Conservation (phyloP, 495 filamentous ascomycete genomes). For the Annulohypoxylon stygium region DNA sequence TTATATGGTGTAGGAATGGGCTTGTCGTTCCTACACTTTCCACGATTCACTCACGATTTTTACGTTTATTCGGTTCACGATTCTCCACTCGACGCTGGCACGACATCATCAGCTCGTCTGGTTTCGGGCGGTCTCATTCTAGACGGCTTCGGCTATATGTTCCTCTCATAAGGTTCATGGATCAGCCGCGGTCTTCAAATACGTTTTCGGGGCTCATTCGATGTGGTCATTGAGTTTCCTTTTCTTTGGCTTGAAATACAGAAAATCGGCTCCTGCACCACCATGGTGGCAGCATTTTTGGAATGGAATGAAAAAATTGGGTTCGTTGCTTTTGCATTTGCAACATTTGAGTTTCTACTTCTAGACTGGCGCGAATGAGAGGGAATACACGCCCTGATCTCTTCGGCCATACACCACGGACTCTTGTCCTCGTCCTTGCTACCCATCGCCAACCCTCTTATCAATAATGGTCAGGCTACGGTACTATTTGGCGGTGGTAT, state of each 20-base stretch:
- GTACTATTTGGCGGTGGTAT: background rate
- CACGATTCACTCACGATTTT: slow-evolving; percentile 41
- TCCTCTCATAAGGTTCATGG: slow-evolving; percentile 4
- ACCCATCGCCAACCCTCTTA: background rate
- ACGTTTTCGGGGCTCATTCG: slow-evolving; percentile 25
- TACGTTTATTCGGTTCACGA: slow-evolving; percentile 48
- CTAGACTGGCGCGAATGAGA: slow-evolving; percentile 1
- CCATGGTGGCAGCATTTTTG: slow-evolving; percentile 26
- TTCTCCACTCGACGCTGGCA: slow-evolving; percentile 27
- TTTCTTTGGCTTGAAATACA: slow-evolving; percentile 32
- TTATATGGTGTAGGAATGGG: background rate
- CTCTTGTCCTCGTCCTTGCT: slow-evolving; percentile 3
- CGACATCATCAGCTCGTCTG: slow-evolving; percentile 4
- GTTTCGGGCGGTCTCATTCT: slow-evolving; percentile 5
- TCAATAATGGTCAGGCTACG: background rate
- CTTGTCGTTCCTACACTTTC: slow-evolving; percentile 12
- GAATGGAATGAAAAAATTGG: slow-evolving; percentile 38
- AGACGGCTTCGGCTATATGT: slow-evolving; percentile 3
- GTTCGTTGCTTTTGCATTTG: slow-evolving; percentile 27
- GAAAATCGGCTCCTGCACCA: slow-evolving; percentile 28
- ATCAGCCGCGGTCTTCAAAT: slow-evolving; percentile 12
- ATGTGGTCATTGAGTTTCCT: slow-evolving; percentile 26
- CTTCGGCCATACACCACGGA: background rate
- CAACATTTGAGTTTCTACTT: slow-evolving; percentile 16
- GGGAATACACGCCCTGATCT: background rate